Percentiles rank a stretch among this genome's conserved stretches.
Evolutionary conservation across 139 green algal genomes (phyloP).

Genomic region (Astrephomene gubernaculifera): DNA sequence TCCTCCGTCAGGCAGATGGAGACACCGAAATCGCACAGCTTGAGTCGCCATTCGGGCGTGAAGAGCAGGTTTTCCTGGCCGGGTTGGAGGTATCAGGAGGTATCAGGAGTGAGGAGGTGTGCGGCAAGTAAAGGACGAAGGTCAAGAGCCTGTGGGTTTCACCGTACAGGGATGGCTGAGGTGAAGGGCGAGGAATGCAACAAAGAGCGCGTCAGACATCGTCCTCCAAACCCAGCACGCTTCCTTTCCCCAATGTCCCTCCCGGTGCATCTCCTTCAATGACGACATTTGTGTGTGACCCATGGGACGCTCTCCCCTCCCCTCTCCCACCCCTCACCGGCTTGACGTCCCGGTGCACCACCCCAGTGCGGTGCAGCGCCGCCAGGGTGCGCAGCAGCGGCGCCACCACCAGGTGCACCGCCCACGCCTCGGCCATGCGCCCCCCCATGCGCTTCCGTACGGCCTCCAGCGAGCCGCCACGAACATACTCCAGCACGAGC

Average conservation of each 20-base stretch:
- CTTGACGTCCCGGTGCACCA: slow-evolving; percentile 38
- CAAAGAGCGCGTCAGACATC: no score
- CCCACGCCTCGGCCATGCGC: slow-evolving; percentile 51
- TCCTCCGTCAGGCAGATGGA: slow-evolving; percentile 59
- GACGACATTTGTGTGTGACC: no score
- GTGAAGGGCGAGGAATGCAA: no score
- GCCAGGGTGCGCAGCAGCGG: slow-evolving; percentile 56
- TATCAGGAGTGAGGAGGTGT: no score
- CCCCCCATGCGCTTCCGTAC: slow-evolving; percentile 46
- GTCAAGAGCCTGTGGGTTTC: no score
- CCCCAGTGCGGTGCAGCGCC: slow-evolving; percentile 22
- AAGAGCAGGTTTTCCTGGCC: slow-evolving; percentile 43
- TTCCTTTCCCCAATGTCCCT: no score
- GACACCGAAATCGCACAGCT: slow-evolving; percentile 67
- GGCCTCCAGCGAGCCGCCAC: slow-evolving; percentile 44
- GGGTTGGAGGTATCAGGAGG: no score
- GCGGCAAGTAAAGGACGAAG: no score
- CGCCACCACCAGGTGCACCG: slow-evolving; percentile 58
- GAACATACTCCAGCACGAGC: slow-evolving; percentile 54
- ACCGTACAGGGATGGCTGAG: no score
- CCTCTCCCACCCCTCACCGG: neutral
- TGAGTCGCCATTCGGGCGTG: slow-evolving; percentile 45
- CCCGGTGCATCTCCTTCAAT: no score
- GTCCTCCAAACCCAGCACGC: no score
- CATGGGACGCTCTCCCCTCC: no score